Evolutionary conservation across 495 filamentous ascomycete genomes (phyloP).

Genomic region (Xylaria castorea): DNA sequence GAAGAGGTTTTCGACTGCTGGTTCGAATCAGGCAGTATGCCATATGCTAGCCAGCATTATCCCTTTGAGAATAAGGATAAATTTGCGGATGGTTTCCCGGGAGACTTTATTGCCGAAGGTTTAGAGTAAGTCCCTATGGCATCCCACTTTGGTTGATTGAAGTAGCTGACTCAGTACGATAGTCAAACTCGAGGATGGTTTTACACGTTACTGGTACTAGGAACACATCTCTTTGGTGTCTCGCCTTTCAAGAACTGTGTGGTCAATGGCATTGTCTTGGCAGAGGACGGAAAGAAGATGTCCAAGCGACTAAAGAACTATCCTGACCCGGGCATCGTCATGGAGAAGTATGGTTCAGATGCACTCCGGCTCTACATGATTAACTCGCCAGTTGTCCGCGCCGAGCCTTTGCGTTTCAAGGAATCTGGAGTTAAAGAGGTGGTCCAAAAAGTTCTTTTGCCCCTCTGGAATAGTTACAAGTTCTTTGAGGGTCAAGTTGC

Average conservation of each 20-base stretch:
- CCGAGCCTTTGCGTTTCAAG: conserved; percentile 90
- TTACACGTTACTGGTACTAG: conserved; percentile 90
- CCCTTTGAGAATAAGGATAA: conserved; percentile 90
- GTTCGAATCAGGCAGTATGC: conserved; percentile 93
- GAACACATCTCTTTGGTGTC: conserved; percentile 86
- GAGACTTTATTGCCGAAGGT: conserved; percentile 97
- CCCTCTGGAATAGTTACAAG: conserved; percentile 97
- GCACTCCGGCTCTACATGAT: conserved; percentile 94
- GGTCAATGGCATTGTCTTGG: conserved; percentile 95
- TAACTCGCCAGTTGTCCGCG: conserved; percentile 95
- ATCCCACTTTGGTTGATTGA: background rate
- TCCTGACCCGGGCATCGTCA: conserved; percentile 85
- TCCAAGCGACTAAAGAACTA: conserved; percentile 98
- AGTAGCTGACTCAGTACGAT: conserved; percentile 23
- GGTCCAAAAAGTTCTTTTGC: conserved; percentile 89
- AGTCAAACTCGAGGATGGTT: conserved; percentile 79
- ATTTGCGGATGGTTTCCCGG: conserved; percentile 84
- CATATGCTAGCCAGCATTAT: conserved; percentile 91
- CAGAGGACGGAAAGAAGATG: conserved; percentile 99
- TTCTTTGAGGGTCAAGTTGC: conserved; percentile 98
- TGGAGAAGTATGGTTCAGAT: conserved; percentile 90
- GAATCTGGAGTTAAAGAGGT: conserved; percentile 95
- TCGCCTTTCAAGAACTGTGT: conserved; percentile 97
- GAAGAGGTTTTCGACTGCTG: conserved; percentile 98
- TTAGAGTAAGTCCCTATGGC: conserved; percentile 71